Conservation (phyloP, 768 basidiomycete species). For the Hysterangium stoloniferum region DNA sequence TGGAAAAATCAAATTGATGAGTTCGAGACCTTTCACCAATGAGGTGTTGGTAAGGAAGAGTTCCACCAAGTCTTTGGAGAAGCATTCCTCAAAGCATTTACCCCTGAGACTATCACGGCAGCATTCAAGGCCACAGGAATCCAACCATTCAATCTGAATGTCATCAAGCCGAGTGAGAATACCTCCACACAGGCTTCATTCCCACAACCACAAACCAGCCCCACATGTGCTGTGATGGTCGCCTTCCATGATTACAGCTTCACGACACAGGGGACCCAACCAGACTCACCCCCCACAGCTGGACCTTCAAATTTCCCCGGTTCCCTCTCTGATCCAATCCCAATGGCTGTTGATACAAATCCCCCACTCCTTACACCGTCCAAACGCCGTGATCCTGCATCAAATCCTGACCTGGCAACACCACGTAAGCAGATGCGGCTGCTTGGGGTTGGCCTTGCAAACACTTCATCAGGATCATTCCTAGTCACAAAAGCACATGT, state of each 20-base stretch:
- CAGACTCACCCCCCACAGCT: slow-evolving; percentile 3
- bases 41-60: slow-evolving; percentile 27
- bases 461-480: slow-evolving; percentile 21
- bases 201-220: slow-evolving; percentile 22
- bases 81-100: slow-evolving; percentile 25
- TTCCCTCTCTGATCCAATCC: background rate
- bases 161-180: slow-evolving; percentile 24
- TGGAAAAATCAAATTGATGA: slow-evolving; percentile 20
- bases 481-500: slow-evolving; percentile 17
- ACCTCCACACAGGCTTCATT: slow-evolving; percentile 19
- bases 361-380: too few species aligned
- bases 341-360: too few species aligned
- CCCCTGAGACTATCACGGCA: slow-evolving; percentile 18
- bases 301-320: background rate
- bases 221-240: slow-evolving; percentile 17
- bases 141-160: slow-evolving; percentile 22
- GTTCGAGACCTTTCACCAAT: slow-evolving; percentile 20
- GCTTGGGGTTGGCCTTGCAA: slow-evolving; percentile 14
- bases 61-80: slow-evolving; percentile 29
- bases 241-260: slow-evolving; percentile 8
- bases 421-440: slow-evolving; percentile 20
- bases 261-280: too few species aligned
- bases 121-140: slow-evolving; percentile 27
- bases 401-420: slow-evolving; percentile 17
- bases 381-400: slow-evolving; percentile 11